Percentiles rank a stretch among this genome's conserved stretches.
phyloP scores from a whole-genome alignment of 148 eudicot genomes.

The Rhododendron simsii region DNA sequence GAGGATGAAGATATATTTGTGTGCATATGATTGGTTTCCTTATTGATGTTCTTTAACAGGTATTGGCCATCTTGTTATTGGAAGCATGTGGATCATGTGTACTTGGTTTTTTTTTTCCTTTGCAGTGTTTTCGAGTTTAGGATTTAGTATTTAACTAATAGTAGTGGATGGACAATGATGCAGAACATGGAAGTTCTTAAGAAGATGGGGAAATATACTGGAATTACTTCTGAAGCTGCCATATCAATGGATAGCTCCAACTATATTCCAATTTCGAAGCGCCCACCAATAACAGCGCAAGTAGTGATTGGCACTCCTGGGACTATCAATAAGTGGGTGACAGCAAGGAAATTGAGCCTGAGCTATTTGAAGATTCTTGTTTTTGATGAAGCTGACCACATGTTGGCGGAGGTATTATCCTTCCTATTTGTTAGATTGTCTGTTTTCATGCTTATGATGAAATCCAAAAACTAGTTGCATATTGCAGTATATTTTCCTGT shows the following conservation, averaged over 20 bases:
- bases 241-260: conserved; percentile 52
- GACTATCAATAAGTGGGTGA: conserved; percentile 55
- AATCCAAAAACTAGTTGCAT: not conserved
- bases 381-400: conserved; percentile 95
- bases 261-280: conserved; percentile 42
- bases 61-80: not conserved
- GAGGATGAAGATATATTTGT: not conserved
- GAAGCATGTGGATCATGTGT: not conserved
- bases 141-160: conserved; percentile 6
- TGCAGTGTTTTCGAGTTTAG: not conserved
- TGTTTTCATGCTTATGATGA: not conserved
- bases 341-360: conserved; percentile 51
- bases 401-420: conserved; percentile 72
- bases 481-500: not conserved
- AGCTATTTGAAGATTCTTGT: conserved; percentile 80
- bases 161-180: conserved; percentile 7
- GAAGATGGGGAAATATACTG: conserved; percentile 80
- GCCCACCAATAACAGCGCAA: conserved; percentile 53
- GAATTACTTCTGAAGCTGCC: conserved; percentile 70
- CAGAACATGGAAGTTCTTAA: conserved; percentile 85
- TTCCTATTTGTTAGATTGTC: not conserved
- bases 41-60: not conserved
- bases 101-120: not conserved
- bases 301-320: conserved; percentile 84
- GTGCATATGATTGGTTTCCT: not conserved